These are phyloP conservation scores for Fragaria ananassa DNA, from an alignment of 306 rosid species.

Conservation along the genomic window DNA sequence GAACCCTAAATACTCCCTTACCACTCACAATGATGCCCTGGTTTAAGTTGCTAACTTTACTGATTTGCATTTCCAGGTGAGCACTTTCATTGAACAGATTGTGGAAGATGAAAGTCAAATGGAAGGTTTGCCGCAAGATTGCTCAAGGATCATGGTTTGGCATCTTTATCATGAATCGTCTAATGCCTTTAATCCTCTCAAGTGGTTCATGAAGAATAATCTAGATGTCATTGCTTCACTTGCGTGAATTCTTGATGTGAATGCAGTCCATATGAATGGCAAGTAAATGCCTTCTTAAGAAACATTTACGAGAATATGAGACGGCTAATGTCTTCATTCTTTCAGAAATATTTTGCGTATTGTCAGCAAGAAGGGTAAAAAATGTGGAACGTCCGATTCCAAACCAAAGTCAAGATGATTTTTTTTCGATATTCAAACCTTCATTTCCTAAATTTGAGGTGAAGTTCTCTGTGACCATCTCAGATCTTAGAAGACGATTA, in stretches of 20 bases:
- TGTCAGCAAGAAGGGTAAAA: not conserved
- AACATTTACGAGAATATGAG: too few species aligned
- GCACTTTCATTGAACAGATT: slow-evolving; percentile 72
- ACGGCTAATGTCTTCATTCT: not conserved
- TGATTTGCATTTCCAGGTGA: slow-evolving; percentile 53
- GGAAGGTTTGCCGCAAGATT: slow-evolving; percentile 65
- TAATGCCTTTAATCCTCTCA: slow-evolving; percentile 46
- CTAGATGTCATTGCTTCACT: slow-evolving; percentile 55
- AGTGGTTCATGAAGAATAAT: slow-evolving; percentile 58
- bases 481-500: not conserved
- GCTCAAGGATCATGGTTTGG: slow-evolving; percentile 85
- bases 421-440: not conserved
- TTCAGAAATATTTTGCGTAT: not conserved
- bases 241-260: slow-evolving; percentile 28
- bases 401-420: not conserved
- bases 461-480: not conserved
- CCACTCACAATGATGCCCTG: not conserved
- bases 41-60: slow-evolving; percentile 17
- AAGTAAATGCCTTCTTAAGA: not conserved
- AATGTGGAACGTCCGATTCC: not conserved
- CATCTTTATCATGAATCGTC: slow-evolving; percentile 44
- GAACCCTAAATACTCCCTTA: slow-evolving; percentile 14
- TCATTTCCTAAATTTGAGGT: not conserved
- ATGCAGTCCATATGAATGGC: slow-evolving; percentile 20
- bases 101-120: slow-evolving; percentile 93